Conservation (phyloP, 768 basidiomycete genomes). For the Boletus coccyginus region DNA sequence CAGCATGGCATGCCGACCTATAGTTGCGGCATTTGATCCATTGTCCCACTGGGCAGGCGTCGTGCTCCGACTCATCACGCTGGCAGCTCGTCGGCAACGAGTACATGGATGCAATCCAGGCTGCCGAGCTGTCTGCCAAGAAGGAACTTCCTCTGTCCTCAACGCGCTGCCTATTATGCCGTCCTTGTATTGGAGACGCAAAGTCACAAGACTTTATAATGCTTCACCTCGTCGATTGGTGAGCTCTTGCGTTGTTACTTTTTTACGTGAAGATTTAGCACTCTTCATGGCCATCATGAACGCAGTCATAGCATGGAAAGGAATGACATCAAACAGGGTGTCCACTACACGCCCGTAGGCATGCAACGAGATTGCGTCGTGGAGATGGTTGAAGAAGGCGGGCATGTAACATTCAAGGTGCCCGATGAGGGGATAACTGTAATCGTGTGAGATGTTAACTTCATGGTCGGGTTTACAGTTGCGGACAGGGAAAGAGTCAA, state of each 20-base stretch:
- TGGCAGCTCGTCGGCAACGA: background rate
- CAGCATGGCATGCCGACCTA: background rate
- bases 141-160: too few species aligned
- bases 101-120: background rate
- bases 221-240: background rate
- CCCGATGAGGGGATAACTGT: too few species aligned
- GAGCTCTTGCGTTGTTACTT: background rate
- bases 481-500: too few species aligned
- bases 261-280: too few species aligned
- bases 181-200: background rate
- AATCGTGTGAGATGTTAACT: background rate
- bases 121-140: background rate
- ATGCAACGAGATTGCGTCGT: too few species aligned
- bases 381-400: too few species aligned
- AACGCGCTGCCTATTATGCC: background rate
- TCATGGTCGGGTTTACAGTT: too few species aligned
- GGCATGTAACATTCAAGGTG: too few species aligned
- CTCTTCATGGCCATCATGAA: too few species aligned
- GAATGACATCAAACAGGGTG: too few species aligned
- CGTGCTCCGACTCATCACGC: background rate
- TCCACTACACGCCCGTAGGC: too few species aligned
- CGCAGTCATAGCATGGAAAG: too few species aligned
- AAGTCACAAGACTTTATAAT: background rate
- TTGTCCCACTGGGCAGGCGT: accelerated
- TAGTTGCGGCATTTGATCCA: background rate